Base-by-base conservation (phyloP, 495 filamentous ascomycete species). In the Evernia prunastri region DNA sequence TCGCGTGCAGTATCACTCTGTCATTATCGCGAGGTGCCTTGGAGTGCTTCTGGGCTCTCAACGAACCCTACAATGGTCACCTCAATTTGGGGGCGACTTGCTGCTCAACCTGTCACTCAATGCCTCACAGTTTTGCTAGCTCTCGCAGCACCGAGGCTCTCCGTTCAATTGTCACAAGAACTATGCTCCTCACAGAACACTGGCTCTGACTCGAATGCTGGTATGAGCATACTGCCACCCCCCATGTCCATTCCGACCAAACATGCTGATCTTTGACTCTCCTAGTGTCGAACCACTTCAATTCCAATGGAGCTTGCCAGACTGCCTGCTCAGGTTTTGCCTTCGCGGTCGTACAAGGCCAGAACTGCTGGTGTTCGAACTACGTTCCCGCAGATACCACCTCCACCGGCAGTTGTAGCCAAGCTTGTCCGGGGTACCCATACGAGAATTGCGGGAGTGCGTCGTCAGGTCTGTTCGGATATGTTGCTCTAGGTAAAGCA, bases 311-410 rank as follows among this genome's bases (percentile, higher is more conserved):
- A 53, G 72, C 76, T 15, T 92, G 89, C 68, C 60, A 70, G 53
- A 67, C 74, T 5, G 76, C 76, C 49, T 92, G 89, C 71, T 64
- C 67, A 20, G 66, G 77, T 35, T 90, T 84, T 71, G 89, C 88
- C 13, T 87, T 89, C 70, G 89, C 81, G 20, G 72, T 92, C 39
- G 67, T 91, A 23, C 86, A 87, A 68, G 79, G 76, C 25, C 75
- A 83, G 27, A 72, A 74, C 39, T 92, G 89, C 75, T 92, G 89
- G 89, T 92, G 89, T 72, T 87, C 87, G 3, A 84, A 92, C 67
- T 86, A 86, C 66, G 78, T 76, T 17, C 89, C 89, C 0, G 77
- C 69, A 18, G 68, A 77, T 23, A 76, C 77, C 31, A 72, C 73
- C 5, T 73, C 65, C 68, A 73, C 69, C 29, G 73, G 43, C 1